phyloP scores from a whole-genome alignment of 2,329 filamentous ascomycete species.

The Fusarium staphyleae region DNA sequence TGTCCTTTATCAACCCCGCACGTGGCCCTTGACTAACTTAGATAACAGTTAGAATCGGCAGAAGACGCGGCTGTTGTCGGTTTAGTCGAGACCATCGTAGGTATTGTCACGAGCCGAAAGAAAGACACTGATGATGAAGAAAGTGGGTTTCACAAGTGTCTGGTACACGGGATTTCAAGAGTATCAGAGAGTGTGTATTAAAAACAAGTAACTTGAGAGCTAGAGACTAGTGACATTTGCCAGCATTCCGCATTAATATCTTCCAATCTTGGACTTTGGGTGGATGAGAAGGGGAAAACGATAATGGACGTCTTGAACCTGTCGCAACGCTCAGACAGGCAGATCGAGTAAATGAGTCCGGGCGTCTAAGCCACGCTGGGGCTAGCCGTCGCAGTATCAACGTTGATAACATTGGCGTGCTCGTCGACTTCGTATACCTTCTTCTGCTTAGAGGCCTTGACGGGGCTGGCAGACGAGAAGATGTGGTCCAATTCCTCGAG shows the following conservation, averaged over 20 bases:
- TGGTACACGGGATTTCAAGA: background rate
- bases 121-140: no score
- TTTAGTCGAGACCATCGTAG: no score
- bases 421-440: conserved; percentile 33
- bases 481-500: conserved; percentile 38
- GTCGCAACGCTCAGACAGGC: background rate
- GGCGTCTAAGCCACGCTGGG: conserved; percentile 2
- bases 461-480: conserved; percentile 30
- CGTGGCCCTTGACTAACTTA: background rate
- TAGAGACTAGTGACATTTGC: background rate
- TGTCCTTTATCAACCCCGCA: background rate
- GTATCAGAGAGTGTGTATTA: conserved; percentile 8
- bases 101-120: no score
- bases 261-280: conserved; percentile 4
- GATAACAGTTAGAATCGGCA: no score
- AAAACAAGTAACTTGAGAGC: background rate
- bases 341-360: background rate
- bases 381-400: conserved; percentile 11
- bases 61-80: no score
- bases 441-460: conserved; percentile 32
- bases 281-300: background rate
- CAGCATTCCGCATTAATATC: background rate
- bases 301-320: background rate
- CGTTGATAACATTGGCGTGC: conserved; percentile 29
- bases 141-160: no score